Evolutionary conservation across 805 yeast species (phyloP).

Genomic region (Candida khao-thaluensis): DNA sequence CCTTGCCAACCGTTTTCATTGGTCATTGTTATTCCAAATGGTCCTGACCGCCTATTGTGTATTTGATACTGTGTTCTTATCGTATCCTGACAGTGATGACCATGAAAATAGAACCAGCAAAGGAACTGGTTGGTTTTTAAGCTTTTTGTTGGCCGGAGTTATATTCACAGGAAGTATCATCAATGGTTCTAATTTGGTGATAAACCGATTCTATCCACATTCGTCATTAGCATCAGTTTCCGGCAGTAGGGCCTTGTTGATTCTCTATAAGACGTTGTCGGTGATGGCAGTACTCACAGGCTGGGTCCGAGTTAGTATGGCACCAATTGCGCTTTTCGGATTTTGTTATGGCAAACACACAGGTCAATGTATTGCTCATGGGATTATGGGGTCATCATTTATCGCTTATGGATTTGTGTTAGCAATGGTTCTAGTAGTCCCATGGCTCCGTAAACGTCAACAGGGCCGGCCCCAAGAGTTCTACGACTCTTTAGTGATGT

Average conservation of each 20-base stretch:
- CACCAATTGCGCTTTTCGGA: constrained; percentile 81
- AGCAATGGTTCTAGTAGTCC: constrained; percentile 62
- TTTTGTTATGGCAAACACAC: constrained; percentile 82
- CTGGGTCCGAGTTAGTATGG: constrained; percentile 77
- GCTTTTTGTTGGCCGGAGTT: constrained; percentile 45
- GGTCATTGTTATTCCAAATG: constrained; percentile 47
- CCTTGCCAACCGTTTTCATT: constrained; percentile 49
- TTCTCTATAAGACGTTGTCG: constrained; percentile 45
- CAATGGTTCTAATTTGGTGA: constrained; percentile 49
- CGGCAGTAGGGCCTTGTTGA: neutral
- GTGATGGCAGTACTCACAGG: constrained; percentile 54
- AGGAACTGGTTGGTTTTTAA: constrained; percentile 66
- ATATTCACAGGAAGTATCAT: constrained; percentile 55
- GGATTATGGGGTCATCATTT: constrained; percentile 93
- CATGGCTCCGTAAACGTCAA: constrained; percentile 59
- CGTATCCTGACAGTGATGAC: constrained; percentile 63
- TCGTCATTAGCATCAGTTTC: constrained; percentile 22
- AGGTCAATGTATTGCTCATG: constrained; percentile 96
- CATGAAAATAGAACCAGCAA: constrained; percentile 67
- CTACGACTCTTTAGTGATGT: constrained; percentile 77
- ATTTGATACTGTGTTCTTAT: constrained; percentile 54
- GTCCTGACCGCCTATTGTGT: constrained; percentile 50
- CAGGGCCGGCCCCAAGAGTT: constrained; percentile 61
- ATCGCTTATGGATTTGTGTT: constrained; percentile 75
- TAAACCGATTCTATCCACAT: constrained; percentile 33